phyloP scores from a whole-genome alignment of 345 rosid species.

The Brassica napus region Da-Ae NC_063439.1:1147501-1148000 shows the following conservation, averaged over 20 bases:
- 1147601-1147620: constrained; percentile 81
- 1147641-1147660: constrained; percentile 88
- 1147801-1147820: constrained; percentile 84
- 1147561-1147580: constrained; percentile 78
- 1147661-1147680: constrained; percentile 66
- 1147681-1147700: constrained; percentile 82
- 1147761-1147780: constrained; percentile 91
- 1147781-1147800: constrained; percentile 93
- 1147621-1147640: constrained; percentile 95
- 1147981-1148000: too few species aligned
- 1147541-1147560: constrained; percentile 52
- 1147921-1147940: too few species aligned
- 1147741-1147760: constrained; percentile 73
- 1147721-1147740: constrained; percentile 94
- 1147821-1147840: constrained; percentile 62
- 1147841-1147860: too few species aligned
- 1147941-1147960: too few species aligned
- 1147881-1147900: too few species aligned
- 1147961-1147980: too few species aligned
- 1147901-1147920: too few species aligned
- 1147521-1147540: background rate
- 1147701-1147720: constrained; percentile 91
- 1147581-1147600: constrained; percentile 79
- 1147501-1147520: background rate
- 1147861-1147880: too few species aligned